Conservation (phyloP, 2,329 filamentous ascomycete species). For the Penicillium sp. region DNA sequence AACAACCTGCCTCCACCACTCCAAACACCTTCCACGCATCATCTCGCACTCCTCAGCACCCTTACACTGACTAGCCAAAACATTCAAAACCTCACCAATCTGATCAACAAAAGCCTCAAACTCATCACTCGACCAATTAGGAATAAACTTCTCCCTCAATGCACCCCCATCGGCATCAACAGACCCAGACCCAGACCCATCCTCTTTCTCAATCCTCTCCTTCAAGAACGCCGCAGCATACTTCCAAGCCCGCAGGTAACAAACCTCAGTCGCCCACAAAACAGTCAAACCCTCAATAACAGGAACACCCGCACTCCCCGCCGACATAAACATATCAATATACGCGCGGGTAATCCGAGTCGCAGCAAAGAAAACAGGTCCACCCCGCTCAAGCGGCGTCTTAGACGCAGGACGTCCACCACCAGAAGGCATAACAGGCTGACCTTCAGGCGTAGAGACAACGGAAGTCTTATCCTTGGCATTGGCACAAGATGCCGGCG, state of each 20-base stretch:
- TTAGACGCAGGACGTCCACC: background rate
- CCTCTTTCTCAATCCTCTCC: constrained; percentile 11
- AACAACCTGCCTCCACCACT: constrained; percentile 52
- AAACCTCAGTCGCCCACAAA: constrained; percentile 75
- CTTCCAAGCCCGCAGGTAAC: constrained; percentile 62
- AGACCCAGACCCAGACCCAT: constrained; percentile 27
- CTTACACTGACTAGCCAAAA: constrained; percentile 47
- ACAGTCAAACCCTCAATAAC: constrained; percentile 69
- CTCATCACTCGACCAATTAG: constrained; percentile 65
- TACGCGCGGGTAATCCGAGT: constrained; percentile 55
- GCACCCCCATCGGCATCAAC: constrained; percentile 65
- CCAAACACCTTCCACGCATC: constrained; percentile 45
- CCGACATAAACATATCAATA: constrained; percentile 61
- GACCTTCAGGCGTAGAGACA: background rate
- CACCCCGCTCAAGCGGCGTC: constrained; percentile 7
- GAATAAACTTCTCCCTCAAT: constrained; percentile 64
- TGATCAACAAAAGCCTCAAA: constrained; percentile 61
- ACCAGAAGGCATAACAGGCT: constrained; percentile 1
- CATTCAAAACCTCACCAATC: constrained; percentile 58
- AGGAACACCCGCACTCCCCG: constrained; percentile 50
- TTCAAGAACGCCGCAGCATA: constrained; percentile 39
- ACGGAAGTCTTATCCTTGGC: background rate
- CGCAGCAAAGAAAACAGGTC: constrained; percentile 30
- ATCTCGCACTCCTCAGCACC: constrained; percentile 38
- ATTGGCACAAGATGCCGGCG: background rate